A percentile compares a stretch with the other conserved stretches of the same genome.
phyloP scores from a whole-genome alignment of 2,329 filamentous ascomycete genomes.

The Paraconiothyrium sp. region DNA sequence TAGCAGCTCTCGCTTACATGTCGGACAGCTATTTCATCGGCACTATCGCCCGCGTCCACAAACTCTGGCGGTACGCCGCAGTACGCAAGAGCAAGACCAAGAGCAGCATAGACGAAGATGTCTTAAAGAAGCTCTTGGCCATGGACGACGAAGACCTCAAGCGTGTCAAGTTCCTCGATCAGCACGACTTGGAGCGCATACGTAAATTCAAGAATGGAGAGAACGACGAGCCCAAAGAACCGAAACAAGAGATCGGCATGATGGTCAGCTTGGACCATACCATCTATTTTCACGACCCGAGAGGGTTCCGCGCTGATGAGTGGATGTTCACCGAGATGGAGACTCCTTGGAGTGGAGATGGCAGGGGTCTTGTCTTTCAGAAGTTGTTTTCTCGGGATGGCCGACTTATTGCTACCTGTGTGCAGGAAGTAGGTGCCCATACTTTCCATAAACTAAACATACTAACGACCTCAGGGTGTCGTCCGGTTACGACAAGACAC shows the following conservation, averaged over 20 bases:
- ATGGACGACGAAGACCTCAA: conserved; percentile 56
- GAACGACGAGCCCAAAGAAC: conserved; percentile 58
- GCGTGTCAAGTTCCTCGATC: conserved; percentile 54
- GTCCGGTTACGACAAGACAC: conserved; percentile 26
- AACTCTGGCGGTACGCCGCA: conserved; percentile 76
- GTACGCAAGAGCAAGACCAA: conserved; percentile 48
- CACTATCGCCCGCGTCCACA: conserved; percentile 82
- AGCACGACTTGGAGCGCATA: conserved; percentile 61
- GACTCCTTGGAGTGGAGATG: conserved; percentile 82
- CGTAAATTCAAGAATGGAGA: conserved; percentile 51
- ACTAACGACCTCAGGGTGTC: conserved; percentile 23
- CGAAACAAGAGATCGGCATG: conserved; percentile 76
- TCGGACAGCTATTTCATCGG: conserved; percentile 94
- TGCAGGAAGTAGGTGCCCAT: conserved; percentile 71
- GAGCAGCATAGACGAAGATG: conserved; percentile 53
- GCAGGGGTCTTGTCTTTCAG: conserved; percentile 78
- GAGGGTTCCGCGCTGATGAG: conserved; percentile 63
- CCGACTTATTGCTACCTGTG: conserved; percentile 77
- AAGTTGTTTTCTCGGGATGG: conserved; percentile 77
- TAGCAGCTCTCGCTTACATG: conserved; percentile 91
- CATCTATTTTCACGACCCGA: conserved; percentile 65
- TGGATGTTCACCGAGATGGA: conserved; percentile 86
- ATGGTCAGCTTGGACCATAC: conserved; percentile 82
- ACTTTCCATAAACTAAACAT: no score
- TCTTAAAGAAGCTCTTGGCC: conserved; percentile 55